These are phyloP conservation scores for Talaromyces sp. DNA, from an alignment of 2,329 filamentous ascomycete genomes.

Conservation along the genomic window DNA sequence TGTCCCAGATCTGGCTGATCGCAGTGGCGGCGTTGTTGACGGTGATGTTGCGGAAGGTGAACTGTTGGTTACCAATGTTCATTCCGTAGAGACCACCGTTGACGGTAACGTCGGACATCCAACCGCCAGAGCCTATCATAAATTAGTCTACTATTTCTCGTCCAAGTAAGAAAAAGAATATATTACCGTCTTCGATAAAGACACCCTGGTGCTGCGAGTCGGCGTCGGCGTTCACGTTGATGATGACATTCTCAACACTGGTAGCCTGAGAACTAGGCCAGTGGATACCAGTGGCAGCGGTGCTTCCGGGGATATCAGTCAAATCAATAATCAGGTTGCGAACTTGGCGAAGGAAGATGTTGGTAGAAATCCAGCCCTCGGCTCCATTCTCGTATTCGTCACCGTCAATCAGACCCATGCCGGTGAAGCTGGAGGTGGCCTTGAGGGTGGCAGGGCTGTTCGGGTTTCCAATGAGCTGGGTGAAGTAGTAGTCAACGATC, in stretches of 20 bases:
- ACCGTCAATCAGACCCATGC: conserved; percentile 54
- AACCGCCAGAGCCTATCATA: conserved; percentile 48
- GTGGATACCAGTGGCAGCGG: conserved; percentile 40
- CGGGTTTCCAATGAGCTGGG: conserved; percentile 59
- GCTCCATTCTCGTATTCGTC: conserved; percentile 45
- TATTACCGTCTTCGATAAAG: conserved; percentile 53
- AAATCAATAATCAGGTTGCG: conserved; percentile 61
- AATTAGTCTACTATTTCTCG: not conserved
- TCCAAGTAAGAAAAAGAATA: not conserved
- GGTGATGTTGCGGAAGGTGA: conserved; percentile 53
- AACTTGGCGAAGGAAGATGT: conserved; percentile 61
- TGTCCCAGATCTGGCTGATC: conserved; percentile 55
- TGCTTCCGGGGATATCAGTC: conserved; percentile 28
- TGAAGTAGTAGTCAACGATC: conserved; percentile 60
- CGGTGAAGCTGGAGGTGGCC: conserved; percentile 48
- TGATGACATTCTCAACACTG: conserved; percentile 57
- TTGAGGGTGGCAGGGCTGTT: conserved; percentile 52
- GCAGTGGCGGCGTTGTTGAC: conserved; percentile 49
- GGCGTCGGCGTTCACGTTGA: conserved; percentile 47
- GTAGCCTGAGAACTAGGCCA: conserved; percentile 55
- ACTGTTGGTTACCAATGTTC: conserved; percentile 61
- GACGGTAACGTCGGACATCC: conserved; percentile 55
- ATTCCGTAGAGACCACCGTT: conserved; percentile 56
- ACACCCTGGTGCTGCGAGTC: conserved; percentile 53
- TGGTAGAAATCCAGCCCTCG: conserved; percentile 43